Percentiles rank a stretch among this genome's conserved stretches.
Evolutionary conservation across 2,329 filamentous ascomycete genomes (phyloP).

Genomic region (Fusarium musae): DNA sequence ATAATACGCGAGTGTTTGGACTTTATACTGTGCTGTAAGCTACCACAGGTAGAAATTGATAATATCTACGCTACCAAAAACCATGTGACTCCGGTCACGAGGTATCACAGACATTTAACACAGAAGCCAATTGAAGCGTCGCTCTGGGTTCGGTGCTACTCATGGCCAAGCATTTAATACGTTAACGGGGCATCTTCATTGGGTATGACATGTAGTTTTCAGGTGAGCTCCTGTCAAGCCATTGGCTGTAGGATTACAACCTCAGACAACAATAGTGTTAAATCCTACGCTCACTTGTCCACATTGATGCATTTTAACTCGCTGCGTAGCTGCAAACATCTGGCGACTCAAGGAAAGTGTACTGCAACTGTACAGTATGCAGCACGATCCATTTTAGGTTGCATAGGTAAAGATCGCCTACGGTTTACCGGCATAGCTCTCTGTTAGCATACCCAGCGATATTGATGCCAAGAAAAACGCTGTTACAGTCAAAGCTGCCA

Average conservation of each 20-base stretch:
- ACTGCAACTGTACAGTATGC: not conserved
- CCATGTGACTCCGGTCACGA: not conserved
- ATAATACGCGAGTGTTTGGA: not conserved
- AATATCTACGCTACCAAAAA: not conserved
- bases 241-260: not conserved
- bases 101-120: not conserved
- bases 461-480: constrained; percentile 19
- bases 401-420: not conserved
- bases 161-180: not conserved
- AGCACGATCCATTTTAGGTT: not conserved
- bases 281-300: not conserved
- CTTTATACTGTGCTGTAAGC: not conserved
- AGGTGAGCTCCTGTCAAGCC: not conserved
- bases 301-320: constrained; percentile 1
- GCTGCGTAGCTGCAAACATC: constrained; percentile 5
- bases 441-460: not conserved
- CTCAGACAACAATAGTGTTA: not conserved
- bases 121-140: not conserved
- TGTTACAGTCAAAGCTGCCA: not conserved
- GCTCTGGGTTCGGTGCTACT: not conserved
- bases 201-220: not conserved
- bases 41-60: not conserved
- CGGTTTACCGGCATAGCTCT: not conserved
- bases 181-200: not conserved
- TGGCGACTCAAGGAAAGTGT: not conserved